phyloP scores from a whole-genome alignment of 164 flowering plant species.

The Stephania yunnanensis region DNA sequence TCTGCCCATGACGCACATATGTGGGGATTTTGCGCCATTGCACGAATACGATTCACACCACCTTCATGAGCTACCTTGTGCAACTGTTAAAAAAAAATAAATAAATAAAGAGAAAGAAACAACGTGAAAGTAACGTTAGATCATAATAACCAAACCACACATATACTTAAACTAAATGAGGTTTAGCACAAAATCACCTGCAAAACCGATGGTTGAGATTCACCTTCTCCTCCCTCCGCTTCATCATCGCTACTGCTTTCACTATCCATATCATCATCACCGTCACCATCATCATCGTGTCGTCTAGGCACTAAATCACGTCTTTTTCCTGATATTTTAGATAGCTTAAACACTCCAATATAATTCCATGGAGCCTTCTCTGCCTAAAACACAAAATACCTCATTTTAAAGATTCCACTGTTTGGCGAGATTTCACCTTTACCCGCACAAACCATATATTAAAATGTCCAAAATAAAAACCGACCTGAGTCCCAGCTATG shows the following conservation, averaged over 20 bases:
- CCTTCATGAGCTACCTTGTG: slow-evolving; percentile 83
- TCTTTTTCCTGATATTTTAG: slow-evolving; percentile 72
- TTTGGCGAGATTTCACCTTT: not conserved
- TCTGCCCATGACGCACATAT: slow-evolving; percentile 96
- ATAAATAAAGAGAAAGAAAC: slow-evolving; percentile 4
- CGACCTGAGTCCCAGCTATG: slow-evolving; percentile 92
- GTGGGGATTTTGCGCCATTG: slow-evolving; percentile 84
- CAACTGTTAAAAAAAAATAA: slow-evolving; percentile 36
- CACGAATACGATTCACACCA: slow-evolving; percentile 82
- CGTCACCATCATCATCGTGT: slow-evolving; percentile 31
- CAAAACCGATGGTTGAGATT: slow-evolving; percentile 50
- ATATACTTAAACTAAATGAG: not conserved
- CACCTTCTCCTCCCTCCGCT: slow-evolving; percentile 41
- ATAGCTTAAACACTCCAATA: slow-evolving; percentile 68
- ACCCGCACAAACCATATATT: not conserved
- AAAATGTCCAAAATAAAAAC: not conserved
- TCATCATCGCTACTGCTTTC: slow-evolving; percentile 56
- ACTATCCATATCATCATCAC: slow-evolving; percentile 52
- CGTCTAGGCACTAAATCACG: slow-evolving; percentile 58
- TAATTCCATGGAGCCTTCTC: slow-evolving; percentile 67
- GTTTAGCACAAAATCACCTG: slow-evolving; percentile 39
- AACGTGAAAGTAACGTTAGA: slow-evolving; percentile 1
- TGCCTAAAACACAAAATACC: slow-evolving; percentile 43
- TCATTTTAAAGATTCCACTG: not conserved
- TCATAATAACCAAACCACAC: not conserved